Percentiles rank a stretch among this genome's conserved stretches.
Conservation (phyloP, 352 stramenopile species). For the Paralagenidium karlingii region DNA sequence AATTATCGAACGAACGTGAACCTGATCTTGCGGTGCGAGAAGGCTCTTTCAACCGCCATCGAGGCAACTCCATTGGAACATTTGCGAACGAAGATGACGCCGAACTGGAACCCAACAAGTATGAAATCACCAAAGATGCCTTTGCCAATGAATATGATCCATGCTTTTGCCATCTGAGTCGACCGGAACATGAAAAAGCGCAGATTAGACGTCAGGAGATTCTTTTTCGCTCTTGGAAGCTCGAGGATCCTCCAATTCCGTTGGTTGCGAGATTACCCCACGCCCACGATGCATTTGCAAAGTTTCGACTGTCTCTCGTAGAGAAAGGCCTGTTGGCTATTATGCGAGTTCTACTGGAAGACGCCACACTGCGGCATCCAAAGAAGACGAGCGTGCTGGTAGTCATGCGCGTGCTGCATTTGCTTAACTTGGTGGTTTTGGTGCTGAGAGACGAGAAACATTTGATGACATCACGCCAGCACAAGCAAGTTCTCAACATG, state of each 20-base stretch:
- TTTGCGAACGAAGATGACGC: too few species aligned
- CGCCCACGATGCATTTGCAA: conserved; percentile 35
- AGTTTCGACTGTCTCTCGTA: conserved; percentile 39
- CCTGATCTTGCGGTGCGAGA: too few species aligned
- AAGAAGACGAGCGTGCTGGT: conserved; percentile 52
- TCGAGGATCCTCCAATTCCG: conserved; percentile 51
- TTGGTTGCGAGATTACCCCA: conserved; percentile 44
- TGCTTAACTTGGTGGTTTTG: conserved; percentile 56
- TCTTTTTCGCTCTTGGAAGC: conserved; percentile 69
- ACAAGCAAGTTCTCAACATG: too few species aligned
- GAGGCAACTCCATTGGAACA: too few species aligned
- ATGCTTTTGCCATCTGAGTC: conserved; percentile 63
- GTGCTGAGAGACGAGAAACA: too few species aligned
- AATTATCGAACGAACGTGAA: too few species aligned
- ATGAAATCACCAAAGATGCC: conserved; percentile 53
- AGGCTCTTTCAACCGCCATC: too few species aligned
- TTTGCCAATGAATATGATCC: conserved; percentile 74
- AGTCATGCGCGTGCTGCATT: conserved; percentile 36
- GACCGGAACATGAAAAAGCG: conserved; percentile 62
- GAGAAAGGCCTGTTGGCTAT: conserved; percentile 50
- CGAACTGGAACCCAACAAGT: too few species aligned
- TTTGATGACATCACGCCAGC: too few species aligned
- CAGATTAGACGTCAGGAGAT: conserved; percentile 68
- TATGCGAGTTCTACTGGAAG: conserved; percentile 51
- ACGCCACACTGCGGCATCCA: too few species aligned